These are phyloP conservation scores for Monotropa hypopitys DNA, from an alignment of 179 eudicot genomes.

Conservation along the genomic window DNA sequence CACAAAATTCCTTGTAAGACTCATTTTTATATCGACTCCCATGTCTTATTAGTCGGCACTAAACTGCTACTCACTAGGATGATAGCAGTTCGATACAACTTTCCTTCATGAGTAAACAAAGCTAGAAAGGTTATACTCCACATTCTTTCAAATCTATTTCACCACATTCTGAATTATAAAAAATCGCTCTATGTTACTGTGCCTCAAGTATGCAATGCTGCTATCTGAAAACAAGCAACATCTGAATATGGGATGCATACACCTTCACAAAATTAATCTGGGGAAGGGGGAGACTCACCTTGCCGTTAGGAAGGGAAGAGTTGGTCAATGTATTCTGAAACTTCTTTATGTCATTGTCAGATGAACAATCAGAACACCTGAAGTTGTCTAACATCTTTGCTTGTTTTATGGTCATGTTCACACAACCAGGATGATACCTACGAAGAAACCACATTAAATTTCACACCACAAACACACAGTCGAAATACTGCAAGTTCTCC, in stretches of 20 bases:
- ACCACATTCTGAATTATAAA: background rate
- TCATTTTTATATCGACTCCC: background rate
- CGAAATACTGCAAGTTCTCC: background rate
- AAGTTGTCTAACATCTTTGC: conserved; percentile 23
- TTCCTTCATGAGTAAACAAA: background rate
- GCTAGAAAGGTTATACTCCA: background rate
- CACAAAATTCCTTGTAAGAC: background rate
- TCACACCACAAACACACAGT: background rate
- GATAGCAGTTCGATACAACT: background rate
- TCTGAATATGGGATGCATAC: background rate
- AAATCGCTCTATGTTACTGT: background rate
- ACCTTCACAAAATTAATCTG: background rate
- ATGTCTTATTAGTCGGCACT: background rate
- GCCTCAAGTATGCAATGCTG: background rate
- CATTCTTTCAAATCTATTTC: background rate
- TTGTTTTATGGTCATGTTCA: conserved; percentile 22
- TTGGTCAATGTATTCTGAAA: conserved; percentile 6
- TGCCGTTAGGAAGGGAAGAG: conserved; percentile 9
- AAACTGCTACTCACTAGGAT: background rate
- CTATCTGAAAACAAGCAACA: background rate
- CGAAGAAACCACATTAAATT: background rate
- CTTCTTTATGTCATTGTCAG: conserved; percentile 8
- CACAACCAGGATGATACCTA: conserved; percentile 32
- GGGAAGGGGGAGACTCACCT: conserved; percentile 11
- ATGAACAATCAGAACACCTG: conserved; percentile 21